Base-by-base conservation (phyloP, 768 basidiomycete species). In the Suillus paluster region DNA sequence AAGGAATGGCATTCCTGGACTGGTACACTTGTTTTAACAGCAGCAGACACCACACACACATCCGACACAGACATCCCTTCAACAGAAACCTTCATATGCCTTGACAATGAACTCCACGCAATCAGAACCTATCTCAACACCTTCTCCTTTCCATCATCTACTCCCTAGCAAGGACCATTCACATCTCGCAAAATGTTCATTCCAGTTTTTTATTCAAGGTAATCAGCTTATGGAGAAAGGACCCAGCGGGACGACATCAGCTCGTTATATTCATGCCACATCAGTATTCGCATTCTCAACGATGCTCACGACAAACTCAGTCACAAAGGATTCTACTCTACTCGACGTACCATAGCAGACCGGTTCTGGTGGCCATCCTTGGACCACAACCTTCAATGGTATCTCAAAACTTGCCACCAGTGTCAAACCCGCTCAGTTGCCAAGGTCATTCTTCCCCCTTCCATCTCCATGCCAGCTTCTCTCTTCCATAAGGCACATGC, bases 391-490 rank as follows among this genome's bases (percentile, higher is more conserved):
- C 55, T 77, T 11, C 48, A 66, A 2, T 76, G 67, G 59, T 77
- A 73, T 38, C 64, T 78, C 0, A 57, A 67, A 1, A 75, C 75
- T 0, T 80, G 78, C 64, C 62, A 71, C 12, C 59, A 66, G 10
- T 80, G 77, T 44, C 78, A 80, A 58, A 59, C 69, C 10, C 63
- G 68, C 0, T 63, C 67, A 3, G 64, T 63, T 12, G 27, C 36
- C 2, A 65, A 67, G 10, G 65, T 76, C 0, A 56, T 58, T 2
- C 49, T 73, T 11, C 68, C 72, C 0, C 72, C 70, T 9, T 63
- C 60, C 1, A 68, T 67, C 9, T 66, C 71, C 0, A 67, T 67
- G 59, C 67, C 63, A 19, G 50, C 68, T 0, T 62, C 69, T 0
- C 61, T 77, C 15, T 69, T 78, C 21, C 58, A 70, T 15, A 63